These are phyloP conservation scores for Trematosphaeria pertusa DNA, from an alignment of 2,329 filamentous ascomycete species.

Conservation along the genomic window DNA sequence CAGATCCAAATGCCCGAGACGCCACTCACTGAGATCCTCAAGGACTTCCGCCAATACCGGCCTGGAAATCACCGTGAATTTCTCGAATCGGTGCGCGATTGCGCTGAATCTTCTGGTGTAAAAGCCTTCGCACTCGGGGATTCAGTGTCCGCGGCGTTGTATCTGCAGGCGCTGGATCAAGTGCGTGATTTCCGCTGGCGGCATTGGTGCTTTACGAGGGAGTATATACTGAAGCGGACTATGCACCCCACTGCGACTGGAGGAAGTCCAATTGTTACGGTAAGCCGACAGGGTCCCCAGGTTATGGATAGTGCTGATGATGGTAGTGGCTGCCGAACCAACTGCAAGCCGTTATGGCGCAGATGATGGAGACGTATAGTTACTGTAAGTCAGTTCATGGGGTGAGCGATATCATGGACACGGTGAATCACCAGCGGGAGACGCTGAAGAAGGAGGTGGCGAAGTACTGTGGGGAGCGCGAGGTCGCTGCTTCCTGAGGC, in stretches of 20 bases:
- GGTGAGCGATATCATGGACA: conserved; percentile 71
- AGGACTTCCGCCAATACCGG: conserved; percentile 88
- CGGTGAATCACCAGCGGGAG: conserved; percentile 67
- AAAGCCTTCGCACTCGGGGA: conserved; percentile 70
- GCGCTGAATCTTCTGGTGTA: conserved; percentile 60
- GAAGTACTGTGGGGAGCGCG: conserved; percentile 73
- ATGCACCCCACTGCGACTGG: conserved; percentile 79
- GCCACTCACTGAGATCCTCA: conserved; percentile 84
- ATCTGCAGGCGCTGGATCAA: conserved; percentile 67
- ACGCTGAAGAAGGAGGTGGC: conserved; percentile 75
- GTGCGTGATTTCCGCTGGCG: conserved; percentile 83
- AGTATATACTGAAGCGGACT: conserved; percentile 83
- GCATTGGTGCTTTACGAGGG: conserved; percentile 84
- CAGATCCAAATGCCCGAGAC: conserved; percentile 88
- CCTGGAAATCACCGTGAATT: conserved; percentile 90
- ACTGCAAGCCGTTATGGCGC: conserved; percentile 73
- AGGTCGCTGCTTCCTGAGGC: conserved; percentile 39
- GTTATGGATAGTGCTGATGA: not conserved
- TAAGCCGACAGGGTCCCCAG: conserved; percentile 31
- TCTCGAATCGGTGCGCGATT: conserved; percentile 71
- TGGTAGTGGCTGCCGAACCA: conserved; percentile 78
- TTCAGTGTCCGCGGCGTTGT: conserved; percentile 59
- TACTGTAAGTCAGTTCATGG: conserved; percentile 54
- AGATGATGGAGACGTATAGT: conserved; percentile 69
- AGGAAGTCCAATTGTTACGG: conserved; percentile 79